Evolutionary conservation across 1,284 basidiomycete species (phyloP).

Genomic region (Moesziomyces globuligerus): DNA sequence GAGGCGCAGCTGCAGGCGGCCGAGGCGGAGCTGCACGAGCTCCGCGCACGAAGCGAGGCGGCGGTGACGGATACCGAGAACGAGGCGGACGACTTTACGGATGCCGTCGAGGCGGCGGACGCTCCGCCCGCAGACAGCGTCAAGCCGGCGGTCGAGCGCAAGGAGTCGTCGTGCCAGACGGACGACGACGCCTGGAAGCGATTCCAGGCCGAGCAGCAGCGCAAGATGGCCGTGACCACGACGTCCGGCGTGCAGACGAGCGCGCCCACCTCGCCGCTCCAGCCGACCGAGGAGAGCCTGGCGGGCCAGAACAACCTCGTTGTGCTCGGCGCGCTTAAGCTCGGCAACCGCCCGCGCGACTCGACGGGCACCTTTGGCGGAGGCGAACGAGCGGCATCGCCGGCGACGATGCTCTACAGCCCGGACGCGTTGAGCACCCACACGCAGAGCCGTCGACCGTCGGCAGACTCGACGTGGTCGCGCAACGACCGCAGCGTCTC

Average conservation of each 20-base stretch:
- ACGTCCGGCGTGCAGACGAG: conserved; percentile 7
- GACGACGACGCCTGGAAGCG: conserved; percentile 50
- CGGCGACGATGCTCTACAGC: conserved; percentile 44
- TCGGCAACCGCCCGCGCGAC: conserved; percentile 35
- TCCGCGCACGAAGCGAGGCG: conserved; percentile 30
- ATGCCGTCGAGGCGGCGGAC: conserved; percentile 29
- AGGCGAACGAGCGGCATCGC: conserved; percentile 32
- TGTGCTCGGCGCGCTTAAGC: conserved; percentile 36
- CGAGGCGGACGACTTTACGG: conserved; percentile 42
- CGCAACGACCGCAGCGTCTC: conserved; percentile 19
- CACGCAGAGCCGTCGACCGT: conserved; percentile 31
- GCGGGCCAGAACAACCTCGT: conserved; percentile 39
- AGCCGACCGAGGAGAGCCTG: conserved; percentile 26
- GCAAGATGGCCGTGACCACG: conserved; percentile 4
- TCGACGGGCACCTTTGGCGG: conserved; percentile 53
- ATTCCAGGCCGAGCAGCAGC: conserved; percentile 31
- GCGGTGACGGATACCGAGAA: conserved; percentile 41
- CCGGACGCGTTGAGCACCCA: conserved; percentile 41
- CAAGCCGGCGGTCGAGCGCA: conserved; percentile 34
- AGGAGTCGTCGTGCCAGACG: conserved; percentile 52
- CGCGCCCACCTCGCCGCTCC: conserved; percentile 16
- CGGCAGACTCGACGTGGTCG: conserved; percentile 48
- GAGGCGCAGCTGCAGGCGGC: conserved; percentile 17
- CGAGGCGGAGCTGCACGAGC: conserved; percentile 31
- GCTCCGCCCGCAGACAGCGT: conserved; percentile 2